Evolutionary conservation across 2,329 filamentous ascomycete species (phyloP).

Genomic region (Colletotrichum simmondsii): DNA sequence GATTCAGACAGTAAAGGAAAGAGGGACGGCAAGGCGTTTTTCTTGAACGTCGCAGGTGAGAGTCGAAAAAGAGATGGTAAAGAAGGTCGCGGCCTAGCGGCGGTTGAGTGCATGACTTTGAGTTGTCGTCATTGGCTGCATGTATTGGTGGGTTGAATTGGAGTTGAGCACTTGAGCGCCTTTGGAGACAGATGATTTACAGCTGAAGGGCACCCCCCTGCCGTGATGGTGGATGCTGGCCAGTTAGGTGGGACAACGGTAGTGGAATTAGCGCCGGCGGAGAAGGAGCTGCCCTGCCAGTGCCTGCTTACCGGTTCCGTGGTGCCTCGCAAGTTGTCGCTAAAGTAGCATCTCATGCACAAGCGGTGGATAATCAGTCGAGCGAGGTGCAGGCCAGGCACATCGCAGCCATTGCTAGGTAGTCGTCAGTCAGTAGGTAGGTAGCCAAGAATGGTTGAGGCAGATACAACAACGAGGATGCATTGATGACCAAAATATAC

Average conservation of each 20-base stretch:
- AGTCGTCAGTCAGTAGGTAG: neutral
- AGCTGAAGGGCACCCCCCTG: conserved; percentile 2
- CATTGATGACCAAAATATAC: neutral
- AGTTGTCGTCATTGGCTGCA: conserved; percentile 12
- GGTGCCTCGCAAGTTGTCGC: neutral
- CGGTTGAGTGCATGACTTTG: conserved; percentile 23
- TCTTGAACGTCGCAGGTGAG: neutral
- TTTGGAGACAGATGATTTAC: conserved; percentile 2
- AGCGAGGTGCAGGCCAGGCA: neutral
- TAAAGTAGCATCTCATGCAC: neutral
- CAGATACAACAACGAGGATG: neutral
- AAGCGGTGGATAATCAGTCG: neutral
- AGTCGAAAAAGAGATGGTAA: neutral
- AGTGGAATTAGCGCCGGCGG: conserved; percentile 20
- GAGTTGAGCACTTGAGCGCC: neutral
- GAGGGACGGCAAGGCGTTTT: neutral
- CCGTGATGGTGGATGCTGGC: neutral
- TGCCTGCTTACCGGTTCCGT: neutral
- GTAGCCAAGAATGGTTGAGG: neutral
- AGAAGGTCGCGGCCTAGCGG: neutral
- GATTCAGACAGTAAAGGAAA: conserved; percentile 24
- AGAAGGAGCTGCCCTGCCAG: neutral
- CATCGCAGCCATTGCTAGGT: neutral
- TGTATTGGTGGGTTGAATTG: conserved; percentile 1
- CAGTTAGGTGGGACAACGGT: conserved; percentile 1